Percentiles rank a stretch among this genome's conserved stretches.
Evolutionary conservation across 192 early-diverging fungal species (phyloP).

Genomic region (Entomortierella parvispora): DNA sequence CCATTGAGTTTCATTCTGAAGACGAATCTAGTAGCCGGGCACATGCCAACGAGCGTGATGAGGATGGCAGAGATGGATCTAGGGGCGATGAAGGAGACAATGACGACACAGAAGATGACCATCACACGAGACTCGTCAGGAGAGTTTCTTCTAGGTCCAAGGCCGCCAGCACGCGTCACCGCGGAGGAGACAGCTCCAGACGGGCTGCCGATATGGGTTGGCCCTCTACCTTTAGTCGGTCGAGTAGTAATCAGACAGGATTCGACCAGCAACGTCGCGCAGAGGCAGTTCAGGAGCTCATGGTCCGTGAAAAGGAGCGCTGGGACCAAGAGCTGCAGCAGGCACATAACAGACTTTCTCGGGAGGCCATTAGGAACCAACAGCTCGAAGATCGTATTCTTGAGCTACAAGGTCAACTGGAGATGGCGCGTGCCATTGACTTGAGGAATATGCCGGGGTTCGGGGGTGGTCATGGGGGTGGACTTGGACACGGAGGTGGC

Average conservation of each 20-base stretch:
- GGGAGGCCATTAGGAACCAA: conserved; percentile 40
- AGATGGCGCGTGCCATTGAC: conserved; percentile 33
- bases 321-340: conserved; percentile 48
- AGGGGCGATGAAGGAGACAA: background rate
- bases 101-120: background rate
- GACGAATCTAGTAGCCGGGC: too few species aligned
- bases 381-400: conserved; percentile 42
- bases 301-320: conserved; percentile 40
- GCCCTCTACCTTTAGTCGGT: conserved; percentile 17
- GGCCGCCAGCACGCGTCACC: conserved; percentile 4
- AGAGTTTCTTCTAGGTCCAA: background rate
- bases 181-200: background rate
- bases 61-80: background rate
- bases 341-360: conserved; percentile 28
- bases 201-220: conserved; percentile 1
- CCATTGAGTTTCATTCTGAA: conserved; percentile 2
- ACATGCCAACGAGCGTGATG: background rate
- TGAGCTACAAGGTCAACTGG: conserved; percentile 39
- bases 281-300: conserved; percentile 33
- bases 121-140: background rate
- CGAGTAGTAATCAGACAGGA: conserved; percentile 33
- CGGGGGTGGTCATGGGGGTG: background rate
- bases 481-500: background rate
- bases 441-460: conserved; percentile 2
- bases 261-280: conserved; percentile 23